Percentiles rank a stretch among this genome's conserved stretches.
These are phyloP conservation scores for Brassica rapa DNA, from an alignment of 345 rosid species.

Conservation along the genomic window DNA sequence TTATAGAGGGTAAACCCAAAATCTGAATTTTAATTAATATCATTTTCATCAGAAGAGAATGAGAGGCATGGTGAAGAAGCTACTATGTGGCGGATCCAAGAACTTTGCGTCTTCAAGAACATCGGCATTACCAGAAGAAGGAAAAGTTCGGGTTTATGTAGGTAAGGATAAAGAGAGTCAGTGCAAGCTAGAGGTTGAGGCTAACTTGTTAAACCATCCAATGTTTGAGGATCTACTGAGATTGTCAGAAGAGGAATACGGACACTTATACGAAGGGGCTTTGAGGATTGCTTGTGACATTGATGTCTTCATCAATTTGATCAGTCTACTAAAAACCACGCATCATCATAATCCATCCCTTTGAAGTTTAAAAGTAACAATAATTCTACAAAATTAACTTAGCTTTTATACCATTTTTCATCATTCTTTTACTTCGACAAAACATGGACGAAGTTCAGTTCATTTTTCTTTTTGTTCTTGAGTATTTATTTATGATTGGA, in stretches of 20 bases:
- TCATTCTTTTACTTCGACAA: neutral
- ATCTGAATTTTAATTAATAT: neutral
- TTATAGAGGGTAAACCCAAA: neutral
- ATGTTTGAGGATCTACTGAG: slow-evolving; percentile 48
- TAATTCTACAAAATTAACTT: neutral
- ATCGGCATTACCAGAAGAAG: slow-evolving; percentile 36
- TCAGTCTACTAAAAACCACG: slow-evolving; percentile 45
- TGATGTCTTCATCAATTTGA: slow-evolving; percentile 46
- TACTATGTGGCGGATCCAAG: slow-evolving; percentile 50
- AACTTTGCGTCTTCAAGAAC: slow-evolving; percentile 26
- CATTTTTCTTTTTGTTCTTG: neutral
- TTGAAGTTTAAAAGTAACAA: neutral
- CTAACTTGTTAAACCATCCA: slow-evolving; percentile 53
- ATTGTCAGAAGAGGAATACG: slow-evolving; percentile 52
- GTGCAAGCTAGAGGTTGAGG: slow-evolving; percentile 50
- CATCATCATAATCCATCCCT: slow-evolving; percentile 13
- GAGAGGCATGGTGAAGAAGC: slow-evolving; percentile 49
- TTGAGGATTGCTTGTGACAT: slow-evolving; percentile 54
- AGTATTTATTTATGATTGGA: neutral
- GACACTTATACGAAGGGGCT: slow-evolving; percentile 53
- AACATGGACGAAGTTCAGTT: neutral
- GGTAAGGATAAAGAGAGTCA: slow-evolving; percentile 47
- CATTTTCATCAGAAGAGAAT: slow-evolving; percentile 20
- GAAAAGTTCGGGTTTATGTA: slow-evolving; percentile 47
- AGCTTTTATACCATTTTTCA: neutral